These are phyloP conservation scores for Strobilomyces confusus DNA, from an alignment of 768 basidiomycete species.

Conservation along the genomic window DNA sequence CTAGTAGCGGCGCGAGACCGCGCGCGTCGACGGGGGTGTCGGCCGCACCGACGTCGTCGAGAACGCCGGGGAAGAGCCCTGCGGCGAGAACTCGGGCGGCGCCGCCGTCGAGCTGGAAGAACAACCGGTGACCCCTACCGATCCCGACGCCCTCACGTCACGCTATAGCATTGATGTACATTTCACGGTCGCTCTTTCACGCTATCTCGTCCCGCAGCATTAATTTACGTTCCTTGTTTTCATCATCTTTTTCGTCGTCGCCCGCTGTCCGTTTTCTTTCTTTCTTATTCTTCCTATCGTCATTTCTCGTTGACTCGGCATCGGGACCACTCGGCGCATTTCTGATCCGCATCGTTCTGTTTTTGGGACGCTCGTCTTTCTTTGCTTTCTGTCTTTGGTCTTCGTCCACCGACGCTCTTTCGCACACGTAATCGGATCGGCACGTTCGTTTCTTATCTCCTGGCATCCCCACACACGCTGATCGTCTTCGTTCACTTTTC, in stretches of 20 bases:
- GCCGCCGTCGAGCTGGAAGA: conserved; percentile 66
- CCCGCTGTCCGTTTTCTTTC: background rate
- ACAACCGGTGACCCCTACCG: conserved; percentile 9
- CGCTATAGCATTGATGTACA: background rate
- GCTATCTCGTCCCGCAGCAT: conserved; percentile 11
- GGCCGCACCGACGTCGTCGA: conserved; percentile 19
- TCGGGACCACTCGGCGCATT: background rate
- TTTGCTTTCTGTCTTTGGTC: background rate
- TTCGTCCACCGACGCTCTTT: too few species aligned
- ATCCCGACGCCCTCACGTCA: background rate
- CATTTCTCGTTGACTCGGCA: background rate
- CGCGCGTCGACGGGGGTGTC: conserved; percentile 33
- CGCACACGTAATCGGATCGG: background rate
- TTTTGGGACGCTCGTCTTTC: conserved; percentile 13
- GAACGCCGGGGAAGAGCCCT: conserved; percentile 17
- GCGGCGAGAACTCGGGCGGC: conserved; percentile 31
- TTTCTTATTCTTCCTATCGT: background rate
- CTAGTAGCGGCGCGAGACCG: conserved; percentile 21
- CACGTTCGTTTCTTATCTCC: background rate
- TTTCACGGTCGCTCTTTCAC: conserved; percentile 7
- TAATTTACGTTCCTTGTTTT: conserved; percentile 7
- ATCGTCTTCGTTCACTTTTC: too few species aligned
- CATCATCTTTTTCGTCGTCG: conserved; percentile 9
- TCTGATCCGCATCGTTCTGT: conserved; percentile 15
- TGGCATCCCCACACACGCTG: background rate